These are phyloP conservation scores for Elongisporangium anandrum DNA, from an alignment of 352 stramenopile species.

Conservation along the genomic window DNA sequence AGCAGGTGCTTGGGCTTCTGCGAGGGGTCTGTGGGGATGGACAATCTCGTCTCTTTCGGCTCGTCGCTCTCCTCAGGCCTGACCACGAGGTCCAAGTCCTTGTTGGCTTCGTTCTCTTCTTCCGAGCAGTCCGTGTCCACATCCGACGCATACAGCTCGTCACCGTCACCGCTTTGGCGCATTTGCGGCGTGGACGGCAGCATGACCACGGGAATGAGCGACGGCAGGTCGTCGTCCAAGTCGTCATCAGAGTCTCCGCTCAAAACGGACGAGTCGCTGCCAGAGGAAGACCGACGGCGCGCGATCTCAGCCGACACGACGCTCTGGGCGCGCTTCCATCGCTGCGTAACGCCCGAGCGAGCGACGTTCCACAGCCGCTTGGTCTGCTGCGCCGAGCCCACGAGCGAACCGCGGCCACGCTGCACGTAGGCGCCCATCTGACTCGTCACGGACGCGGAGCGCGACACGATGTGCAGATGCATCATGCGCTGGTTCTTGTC, in stretches of 20 bases:
- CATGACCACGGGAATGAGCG: conserved; percentile 7
- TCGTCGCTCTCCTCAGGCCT: neutral
- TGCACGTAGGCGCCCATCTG: conserved; percentile 46
- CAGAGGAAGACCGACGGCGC: conserved; percentile 34
- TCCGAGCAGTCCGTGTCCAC: conserved; percentile 52
- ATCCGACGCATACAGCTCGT: conserved; percentile 43
- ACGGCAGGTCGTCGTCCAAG: conserved; percentile 8
- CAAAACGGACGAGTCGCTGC: conserved; percentile 10
- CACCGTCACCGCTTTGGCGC: conserved; percentile 12
- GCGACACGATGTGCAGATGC: conserved; percentile 55
- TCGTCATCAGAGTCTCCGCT: conserved; percentile 18
- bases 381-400: conserved; percentile 41
- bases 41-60: neutral
- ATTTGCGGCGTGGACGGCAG: conserved; percentile 4
- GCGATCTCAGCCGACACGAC: conserved; percentile 42
- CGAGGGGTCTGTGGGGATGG: neutral
- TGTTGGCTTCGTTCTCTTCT: conserved; percentile 32
- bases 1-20: neutral
- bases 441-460: conserved; percentile 33
- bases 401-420: conserved; percentile 50
- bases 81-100: conserved; percentile 47
- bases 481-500: conserved; percentile 19
- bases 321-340: conserved; percentile 35
- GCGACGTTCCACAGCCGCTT: conserved; percentile 35
- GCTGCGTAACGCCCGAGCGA: conserved; percentile 37